Evolutionary conservation across 192 early-diverging fungal species (phyloP), one percentile per base, ranked within the genome.

Genomic region (Chytriomyces sp.): DNA sequence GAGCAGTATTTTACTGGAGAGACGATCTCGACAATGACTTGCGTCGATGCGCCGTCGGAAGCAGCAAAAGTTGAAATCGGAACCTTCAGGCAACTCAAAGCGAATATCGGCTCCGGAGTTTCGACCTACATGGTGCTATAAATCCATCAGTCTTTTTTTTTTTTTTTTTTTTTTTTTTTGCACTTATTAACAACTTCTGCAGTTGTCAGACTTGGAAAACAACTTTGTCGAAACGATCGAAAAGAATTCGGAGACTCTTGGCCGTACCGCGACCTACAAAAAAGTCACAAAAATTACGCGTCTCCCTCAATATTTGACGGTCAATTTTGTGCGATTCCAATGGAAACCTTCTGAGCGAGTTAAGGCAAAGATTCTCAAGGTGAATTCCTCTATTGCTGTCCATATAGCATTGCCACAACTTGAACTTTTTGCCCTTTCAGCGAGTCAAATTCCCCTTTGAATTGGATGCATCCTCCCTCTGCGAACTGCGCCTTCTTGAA

Each of bases 401-500:
- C 8, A 47, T 18, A 26, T 5, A 0, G 7, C 9, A 63, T 24
- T 57, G 53, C 53, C n/a, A 20, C 11, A 57, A 57, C n/a, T 20
- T 57, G 3, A 20, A 57, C 11, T 26, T 26, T 45, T 67, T 67
- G 43, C 16, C 9, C 20, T 59, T 59, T 2, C 20, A 88, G 85
- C 92, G 91, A 79, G 97, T 99, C 60, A 93, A 95, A 80, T 98
- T 95, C 79, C 97, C 97, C 16, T 86, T 96, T 46, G 94, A 96
- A 24, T 84, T 97, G 46, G 97, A 99, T 74, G 91, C 90, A 7
- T 86, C 91, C n/a, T 89, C 93, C 69, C 90, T 94, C 65, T 96
- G 95, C 77, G 95, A 95, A 11, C 76, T 89, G 6, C 93, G 94
- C 76, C 87, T 99, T 23, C 89, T 92, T 57, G 81, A 85, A 35